Evolutionary conservation across 1,139 yeast species (phyloP), one percentile per base, ranked within the genome.

Genomic region (Hansenula anomala): DNA sequence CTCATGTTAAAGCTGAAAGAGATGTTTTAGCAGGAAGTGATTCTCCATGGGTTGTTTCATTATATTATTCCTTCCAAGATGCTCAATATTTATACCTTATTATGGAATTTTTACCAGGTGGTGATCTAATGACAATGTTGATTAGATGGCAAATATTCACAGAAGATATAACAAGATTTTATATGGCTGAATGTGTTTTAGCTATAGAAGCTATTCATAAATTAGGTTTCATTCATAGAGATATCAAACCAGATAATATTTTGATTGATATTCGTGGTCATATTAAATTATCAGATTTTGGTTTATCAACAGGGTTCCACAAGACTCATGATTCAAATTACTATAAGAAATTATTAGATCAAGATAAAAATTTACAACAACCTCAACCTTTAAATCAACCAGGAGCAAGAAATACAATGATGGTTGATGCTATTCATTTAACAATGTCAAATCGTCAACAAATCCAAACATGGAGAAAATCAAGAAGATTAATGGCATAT

Each of bases 401-500:
- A 30, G 49, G 55, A 12, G 55, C 63, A 30, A 71, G 96, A 46
- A 89, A 88, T 58, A 81, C 95, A 7, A 82, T 87, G 78, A 78
- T 84, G 80, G 96, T 89, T 34, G 98, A 94, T 61, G 92, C 97
- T 1, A 92, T 92, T 56, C 95, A 88, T 60, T 70, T 92, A 63
- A 92, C 98, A 5, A 88, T 94, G 82, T 84, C 96, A 14, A 90
- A 90, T 59, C 75, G 97, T 52, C 97, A 92, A 60, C 97, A 92
- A 61, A 89, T 94, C 73, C 96, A 94, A 62, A 92, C 99, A 0
- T 92, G 98, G 99, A 78, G 98, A 59, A 89, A 90, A 61, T 86
- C 96, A 16, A 75, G 99, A 56, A 75, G 98, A 52, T 65, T 92
- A 40, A 94, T 94, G 98, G 98, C 98, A 0, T 92, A 92, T 59